These are phyloP conservation scores for Fusarium bulbicola DNA, from an alignment of 2,329 filamentous ascomycete species.

Conservation along the genomic window DNA sequence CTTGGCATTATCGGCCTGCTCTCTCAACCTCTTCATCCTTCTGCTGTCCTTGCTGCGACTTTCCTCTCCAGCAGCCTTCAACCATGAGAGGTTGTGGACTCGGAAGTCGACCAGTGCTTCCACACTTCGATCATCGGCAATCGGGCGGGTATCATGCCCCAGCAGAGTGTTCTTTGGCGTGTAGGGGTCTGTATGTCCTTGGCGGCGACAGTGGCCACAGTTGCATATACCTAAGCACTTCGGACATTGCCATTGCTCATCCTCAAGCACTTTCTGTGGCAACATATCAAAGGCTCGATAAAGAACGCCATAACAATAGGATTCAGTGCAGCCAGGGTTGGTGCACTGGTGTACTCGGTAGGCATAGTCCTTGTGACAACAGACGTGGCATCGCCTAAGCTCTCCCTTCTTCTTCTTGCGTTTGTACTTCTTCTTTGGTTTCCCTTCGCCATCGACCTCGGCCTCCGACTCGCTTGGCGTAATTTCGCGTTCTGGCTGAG, in stretches of 20 bases:
- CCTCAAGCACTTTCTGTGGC: constrained; percentile 83
- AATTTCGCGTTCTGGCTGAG: constrained; percentile 63
- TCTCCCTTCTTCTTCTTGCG: constrained; percentile 64
- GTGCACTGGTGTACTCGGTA: constrained; percentile 89
- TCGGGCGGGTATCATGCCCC: constrained; percentile 88
- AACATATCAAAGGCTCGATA: constrained; percentile 92
- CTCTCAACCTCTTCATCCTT: constrained; percentile 64
- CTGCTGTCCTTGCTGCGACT: constrained; percentile 65
- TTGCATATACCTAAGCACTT: constrained; percentile 88
- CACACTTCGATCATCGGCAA: constrained; percentile 90
- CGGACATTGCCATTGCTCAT: constrained; percentile 87
- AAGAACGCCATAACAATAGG: constrained; percentile 92
- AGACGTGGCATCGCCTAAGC: constrained; percentile 79
- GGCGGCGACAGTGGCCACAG: constrained; percentile 78
- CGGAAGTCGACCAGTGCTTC: constrained; percentile 92
- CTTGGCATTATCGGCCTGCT: constrained; percentile 67
- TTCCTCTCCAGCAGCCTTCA: constrained; percentile 69
- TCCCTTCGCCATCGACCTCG: constrained; percentile 71
- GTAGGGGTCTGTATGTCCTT: constrained; percentile 76
- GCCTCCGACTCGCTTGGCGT: constrained; percentile 61
- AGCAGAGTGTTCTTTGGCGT: constrained; percentile 87
- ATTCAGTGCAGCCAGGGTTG: constrained; percentile 71
- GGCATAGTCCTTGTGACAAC: constrained; percentile 78
- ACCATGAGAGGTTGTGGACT: constrained; percentile 86
- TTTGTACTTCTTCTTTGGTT: constrained; percentile 69